Conservation (phyloP, 805 yeast genomes). For the Candida suzukii region DNA sequence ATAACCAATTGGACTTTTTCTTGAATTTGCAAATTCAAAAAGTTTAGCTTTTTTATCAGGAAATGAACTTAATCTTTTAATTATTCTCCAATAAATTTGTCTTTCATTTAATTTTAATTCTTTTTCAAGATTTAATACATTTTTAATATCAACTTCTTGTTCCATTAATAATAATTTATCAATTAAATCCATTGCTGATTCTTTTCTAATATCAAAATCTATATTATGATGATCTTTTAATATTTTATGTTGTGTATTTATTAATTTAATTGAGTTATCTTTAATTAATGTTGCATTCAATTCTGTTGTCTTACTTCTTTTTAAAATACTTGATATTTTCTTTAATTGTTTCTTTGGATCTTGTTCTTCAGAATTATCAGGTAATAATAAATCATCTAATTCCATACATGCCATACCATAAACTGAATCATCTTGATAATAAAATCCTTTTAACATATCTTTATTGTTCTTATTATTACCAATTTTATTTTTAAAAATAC, state of each 20-base stretch:
- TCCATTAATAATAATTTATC: constrained; percentile 37
- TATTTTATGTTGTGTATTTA: constrained; percentile 37
- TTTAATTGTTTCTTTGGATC: constrained; percentile 17
- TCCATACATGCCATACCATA: constrained; percentile 38
- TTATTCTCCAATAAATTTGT: constrained; percentile 46
- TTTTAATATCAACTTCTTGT: constrained; percentile 37
- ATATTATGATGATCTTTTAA: background rate
- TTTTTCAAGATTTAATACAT: constrained; percentile 40
- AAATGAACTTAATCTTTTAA: constrained; percentile 38
- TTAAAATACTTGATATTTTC: constrained; percentile 22
- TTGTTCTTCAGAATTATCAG: background rate
- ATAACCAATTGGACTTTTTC: constrained; percentile 68
- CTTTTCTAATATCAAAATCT: constrained; percentile 2
- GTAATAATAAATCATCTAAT: constrained; percentile 14
- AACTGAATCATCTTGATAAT: constrained; percentile 57
- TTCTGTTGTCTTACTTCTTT: constrained; percentile 24
- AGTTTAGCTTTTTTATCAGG: constrained; percentile 48
- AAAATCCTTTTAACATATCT: constrained; percentile 43
- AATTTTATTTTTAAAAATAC: constrained; percentile 29
- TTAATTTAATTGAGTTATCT: constrained; percentile 33
- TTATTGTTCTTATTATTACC: constrained; percentile 26
- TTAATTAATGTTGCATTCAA: constrained; percentile 34
- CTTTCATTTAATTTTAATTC: constrained; percentile 52
- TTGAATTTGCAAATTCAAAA: constrained; percentile 40
- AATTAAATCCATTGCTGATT: constrained; percentile 42